phyloP scores from a whole-genome alignment of 2,329 filamentous ascomycete species.

The Hirsutella minnesotensis region DNA sequence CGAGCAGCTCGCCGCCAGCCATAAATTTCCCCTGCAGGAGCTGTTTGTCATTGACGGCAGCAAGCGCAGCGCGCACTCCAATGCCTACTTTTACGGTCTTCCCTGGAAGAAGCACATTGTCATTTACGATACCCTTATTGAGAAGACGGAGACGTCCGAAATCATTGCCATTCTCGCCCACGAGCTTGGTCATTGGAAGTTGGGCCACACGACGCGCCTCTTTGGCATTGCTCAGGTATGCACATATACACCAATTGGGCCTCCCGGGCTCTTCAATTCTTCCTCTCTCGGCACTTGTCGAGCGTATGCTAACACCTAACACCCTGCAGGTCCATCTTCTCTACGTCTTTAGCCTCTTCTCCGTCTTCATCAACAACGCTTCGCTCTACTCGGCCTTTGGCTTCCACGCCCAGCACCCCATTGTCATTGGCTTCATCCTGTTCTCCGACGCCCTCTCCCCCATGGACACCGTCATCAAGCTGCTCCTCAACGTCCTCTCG shows the following conservation, averaged over 20 bases:
- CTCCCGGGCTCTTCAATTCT: too few relatives aligned
- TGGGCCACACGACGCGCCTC: conserved; percentile 86
- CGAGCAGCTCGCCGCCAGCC: conserved; percentile 67
- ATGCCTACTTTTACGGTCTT: conserved; percentile 91
- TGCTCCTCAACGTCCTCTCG: conserved; percentile 91
- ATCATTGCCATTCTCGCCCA: conserved; percentile 92
- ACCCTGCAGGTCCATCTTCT: conserved; percentile 68
- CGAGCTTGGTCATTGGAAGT: conserved; percentile 93
- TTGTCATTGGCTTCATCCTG: conserved; percentile 93
- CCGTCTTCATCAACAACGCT: conserved; percentile 90
- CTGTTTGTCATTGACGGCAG: conserved; percentile 90
- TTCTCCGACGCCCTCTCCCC: conserved; percentile 95
- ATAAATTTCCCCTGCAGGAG: conserved; percentile 86
- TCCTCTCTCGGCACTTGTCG: too few relatives aligned
- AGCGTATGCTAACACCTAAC: too few relatives aligned
- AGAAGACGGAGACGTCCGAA: conserved; percentile 85
- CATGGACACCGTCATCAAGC: conserved; percentile 88
- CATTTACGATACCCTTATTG: conserved; percentile 94
- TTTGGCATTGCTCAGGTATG: conserved; percentile 73
- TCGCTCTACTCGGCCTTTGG: conserved; percentile 88
- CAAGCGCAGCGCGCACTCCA: conserved; percentile 78
- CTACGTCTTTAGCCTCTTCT: conserved; percentile 94
- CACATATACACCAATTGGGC: too few relatives aligned
- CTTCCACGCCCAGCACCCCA: conserved; percentile 71
- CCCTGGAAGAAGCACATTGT: conserved; percentile 99